Percentiles rank a stretch among this genome's conserved stretches.
Evolutionary conservation across 2,329 filamentous ascomycete species (phyloP).

Genomic region (Verticillium albo-atrum): DNA sequence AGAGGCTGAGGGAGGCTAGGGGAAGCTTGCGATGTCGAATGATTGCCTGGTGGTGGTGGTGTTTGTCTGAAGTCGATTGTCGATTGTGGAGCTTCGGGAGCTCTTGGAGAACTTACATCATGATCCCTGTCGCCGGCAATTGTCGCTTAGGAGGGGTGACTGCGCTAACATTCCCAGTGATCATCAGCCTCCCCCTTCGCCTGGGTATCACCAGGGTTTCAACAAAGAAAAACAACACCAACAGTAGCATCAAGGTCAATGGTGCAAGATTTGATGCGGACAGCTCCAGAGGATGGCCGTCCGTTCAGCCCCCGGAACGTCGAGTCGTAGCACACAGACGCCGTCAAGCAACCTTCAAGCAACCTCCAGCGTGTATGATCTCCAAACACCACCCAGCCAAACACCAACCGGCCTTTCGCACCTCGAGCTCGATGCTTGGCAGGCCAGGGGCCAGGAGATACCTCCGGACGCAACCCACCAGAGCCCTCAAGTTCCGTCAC

Average conservation of each 20-base stretch:
- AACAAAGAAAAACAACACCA: not conserved
- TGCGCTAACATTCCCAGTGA: not conserved
- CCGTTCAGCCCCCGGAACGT: too few relatives aligned
- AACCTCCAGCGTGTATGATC: too few relatives aligned
- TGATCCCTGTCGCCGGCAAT: not conserved
- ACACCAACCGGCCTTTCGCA: too few relatives aligned
- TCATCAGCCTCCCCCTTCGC: not conserved
- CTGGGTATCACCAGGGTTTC: not conserved
- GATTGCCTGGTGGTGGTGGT: too few relatives aligned
- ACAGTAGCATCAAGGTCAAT: not conserved
- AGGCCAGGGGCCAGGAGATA: too few relatives aligned
- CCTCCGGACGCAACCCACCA: not conserved
- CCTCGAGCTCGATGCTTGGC: too few relatives aligned
- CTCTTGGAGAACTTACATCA: constrained; percentile 10
- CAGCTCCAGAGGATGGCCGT: too few relatives aligned
- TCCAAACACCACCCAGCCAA: too few relatives aligned
- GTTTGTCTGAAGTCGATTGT: constrained; percentile 10
- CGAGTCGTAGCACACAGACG: too few relatives aligned
- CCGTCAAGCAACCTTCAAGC: too few relatives aligned
- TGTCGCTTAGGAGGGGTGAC: not conserved
- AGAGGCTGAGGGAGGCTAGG: not conserved
- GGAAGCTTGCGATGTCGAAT: not conserved
- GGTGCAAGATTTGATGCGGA: too few relatives aligned
- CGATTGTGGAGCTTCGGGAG: constrained; percentile 13
- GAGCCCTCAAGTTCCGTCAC: not conserved